Conservation (phyloP, 129 eudicot species). For the Escallonia rubra region DNA sequence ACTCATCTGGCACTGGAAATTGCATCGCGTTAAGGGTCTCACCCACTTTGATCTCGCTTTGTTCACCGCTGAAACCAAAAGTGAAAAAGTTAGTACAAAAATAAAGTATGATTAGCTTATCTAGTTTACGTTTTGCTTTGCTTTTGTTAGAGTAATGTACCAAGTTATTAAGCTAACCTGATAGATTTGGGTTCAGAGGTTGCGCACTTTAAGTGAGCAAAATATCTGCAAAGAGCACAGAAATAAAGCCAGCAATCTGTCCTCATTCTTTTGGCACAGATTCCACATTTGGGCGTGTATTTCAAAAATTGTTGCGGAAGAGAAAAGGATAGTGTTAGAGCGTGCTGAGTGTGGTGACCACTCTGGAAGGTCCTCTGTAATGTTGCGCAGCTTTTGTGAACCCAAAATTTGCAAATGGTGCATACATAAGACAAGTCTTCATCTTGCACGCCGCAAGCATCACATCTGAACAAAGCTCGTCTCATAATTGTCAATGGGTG, state of each 20-base stretch:
- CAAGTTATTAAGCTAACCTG: neutral
- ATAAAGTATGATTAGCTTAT: no score
- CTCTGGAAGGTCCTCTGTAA: neutral
- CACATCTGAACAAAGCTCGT: neutral
- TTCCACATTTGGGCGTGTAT: neutral
- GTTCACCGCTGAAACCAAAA: neutral
- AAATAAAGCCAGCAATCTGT: neutral
- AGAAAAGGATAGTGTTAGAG: neutral
- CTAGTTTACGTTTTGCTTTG: neutral
- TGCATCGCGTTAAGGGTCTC: neutral
- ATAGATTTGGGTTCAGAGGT: neutral
- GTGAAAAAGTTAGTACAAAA: no score
- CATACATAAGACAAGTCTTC: slow-evolving; percentile 1
- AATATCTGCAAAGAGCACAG: neutral
- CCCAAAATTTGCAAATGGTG: neutral
- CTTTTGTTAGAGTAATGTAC: neutral
- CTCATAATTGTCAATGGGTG: neutral
- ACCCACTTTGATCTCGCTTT: no score
- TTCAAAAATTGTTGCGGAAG: neutral
- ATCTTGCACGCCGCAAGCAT: slow-evolving; percentile 5
- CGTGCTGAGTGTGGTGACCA: neutral
- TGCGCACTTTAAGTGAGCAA: slow-evolving; percentile 5
- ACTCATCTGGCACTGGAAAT: slow-evolving; percentile 1
- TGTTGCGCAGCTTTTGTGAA: neutral
- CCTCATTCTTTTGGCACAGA: neutral